Evolutionary conservation across 2,329 filamentous ascomycete genomes (phyloP).

Genomic region (Aureobasidium sp.): DNA sequence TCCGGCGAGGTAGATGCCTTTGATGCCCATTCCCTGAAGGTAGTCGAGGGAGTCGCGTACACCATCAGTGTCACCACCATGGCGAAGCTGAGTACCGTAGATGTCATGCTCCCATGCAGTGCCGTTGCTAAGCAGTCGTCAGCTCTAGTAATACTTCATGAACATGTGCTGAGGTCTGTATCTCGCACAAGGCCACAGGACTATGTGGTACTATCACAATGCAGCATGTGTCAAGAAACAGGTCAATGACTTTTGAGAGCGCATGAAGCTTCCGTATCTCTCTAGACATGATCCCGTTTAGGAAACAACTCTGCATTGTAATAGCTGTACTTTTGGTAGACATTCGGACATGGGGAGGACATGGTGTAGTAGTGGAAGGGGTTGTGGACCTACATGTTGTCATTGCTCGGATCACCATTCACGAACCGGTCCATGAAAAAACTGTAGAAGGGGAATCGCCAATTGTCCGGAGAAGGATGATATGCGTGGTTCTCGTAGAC

Average conservation of each 20-base stretch:
- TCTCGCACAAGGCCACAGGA: not conserved
- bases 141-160: not conserved
- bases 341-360: not conserved
- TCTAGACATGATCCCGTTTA: not conserved
- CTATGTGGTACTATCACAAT: not conserved
- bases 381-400: constrained; percentile 40
- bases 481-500: constrained; percentile 50
- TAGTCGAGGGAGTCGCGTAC: constrained; percentile 57
- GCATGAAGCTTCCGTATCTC: not conserved
- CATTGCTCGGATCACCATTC: constrained; percentile 58
- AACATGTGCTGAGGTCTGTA: too few relatives aligned
- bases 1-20: constrained; percentile 55
- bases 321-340: not conserved
- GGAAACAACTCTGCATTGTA: not conserved
- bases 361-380: too few relatives aligned
- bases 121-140: constrained; percentile 36
- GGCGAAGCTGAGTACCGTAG: constrained; percentile 55
- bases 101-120: constrained; percentile 56
- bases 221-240: not conserved
- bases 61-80: constrained; percentile 54
- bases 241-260: not conserved
- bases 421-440: constrained; percentile 58
- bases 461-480: constrained; percentile 51
- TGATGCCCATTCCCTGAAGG: constrained; percentile 55
- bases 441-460: constrained; percentile 61